Evolutionary conservation across 2,329 filamentous ascomycete species (phyloP).

Genomic region (Coniochaeta sp.): DNA sequence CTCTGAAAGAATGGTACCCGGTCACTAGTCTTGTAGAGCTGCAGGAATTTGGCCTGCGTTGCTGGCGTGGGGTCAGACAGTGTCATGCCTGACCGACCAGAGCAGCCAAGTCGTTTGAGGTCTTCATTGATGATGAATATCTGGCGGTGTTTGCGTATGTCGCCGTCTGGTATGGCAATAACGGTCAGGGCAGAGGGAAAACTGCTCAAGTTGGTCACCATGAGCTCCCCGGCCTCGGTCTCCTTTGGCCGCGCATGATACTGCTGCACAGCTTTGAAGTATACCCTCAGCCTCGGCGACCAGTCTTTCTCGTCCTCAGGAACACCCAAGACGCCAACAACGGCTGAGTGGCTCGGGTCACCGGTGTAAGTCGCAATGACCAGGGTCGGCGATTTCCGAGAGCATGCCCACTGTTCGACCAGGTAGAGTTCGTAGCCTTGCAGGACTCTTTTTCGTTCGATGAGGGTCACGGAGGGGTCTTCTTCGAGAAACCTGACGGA

Average conservation of each 20-base stretch:
- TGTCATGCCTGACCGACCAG: constrained; percentile 79
- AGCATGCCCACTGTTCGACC: constrained; percentile 97
- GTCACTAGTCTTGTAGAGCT: constrained; percentile 82
- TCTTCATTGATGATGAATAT: constrained; percentile 93
- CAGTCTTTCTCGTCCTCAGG: constrained; percentile 72
- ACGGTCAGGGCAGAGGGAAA: constrained; percentile 90
- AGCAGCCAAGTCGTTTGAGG: constrained; percentile 85
- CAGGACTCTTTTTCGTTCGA: constrained; percentile 64
- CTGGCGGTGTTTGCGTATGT: constrained; percentile 70
- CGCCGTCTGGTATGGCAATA: constrained; percentile 82
- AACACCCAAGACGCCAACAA: constrained; percentile 73
- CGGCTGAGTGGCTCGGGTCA: constrained; percentile 68
- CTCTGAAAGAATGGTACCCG: constrained; percentile 69
- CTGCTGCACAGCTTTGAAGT: constrained; percentile 79
- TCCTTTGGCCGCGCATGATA: constrained; percentile 80
- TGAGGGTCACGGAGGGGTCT: constrained; percentile 66
- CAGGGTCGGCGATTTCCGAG: constrained; percentile 80
- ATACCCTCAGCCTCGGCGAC: constrained; percentile 71
- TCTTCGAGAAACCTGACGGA: constrained; percentile 69
- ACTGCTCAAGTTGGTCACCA: constrained; percentile 88
- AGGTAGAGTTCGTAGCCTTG: constrained; percentile 87
- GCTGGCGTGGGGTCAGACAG: constrained; percentile 70
- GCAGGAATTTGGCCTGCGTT: constrained; percentile 84
- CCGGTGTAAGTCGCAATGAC: constrained; percentile 92
- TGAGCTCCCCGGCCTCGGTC: constrained; percentile 73